Base-by-base conservation (phyloP, 2,329 filamentous ascomycete species). In the Calycina herbarum region DNA sequence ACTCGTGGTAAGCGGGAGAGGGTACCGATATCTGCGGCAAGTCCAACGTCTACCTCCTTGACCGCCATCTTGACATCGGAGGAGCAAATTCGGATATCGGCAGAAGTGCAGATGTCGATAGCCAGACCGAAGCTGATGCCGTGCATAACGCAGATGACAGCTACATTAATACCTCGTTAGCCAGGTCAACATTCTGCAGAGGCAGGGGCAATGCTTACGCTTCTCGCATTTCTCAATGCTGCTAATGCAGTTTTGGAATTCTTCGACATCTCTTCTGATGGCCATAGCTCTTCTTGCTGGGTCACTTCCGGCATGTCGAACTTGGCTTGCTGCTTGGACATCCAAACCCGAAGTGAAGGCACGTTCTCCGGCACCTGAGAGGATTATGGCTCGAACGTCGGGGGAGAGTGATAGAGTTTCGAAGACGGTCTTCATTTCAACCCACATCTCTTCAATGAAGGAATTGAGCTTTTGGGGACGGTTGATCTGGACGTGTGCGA, bases 401-500 rank as follows among this genome's bases (percentile, higher is more conserved):
- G 89, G 81, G 78, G 94, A 90, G 67, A 80, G 76, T 54, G 91
- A 94, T 67, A 97, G 86, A 67, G 85, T 83, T 64, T 81, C 78
- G 81, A 98, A 95, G 71, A 96, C 82, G 13, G 78, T 74, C 64
- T 88, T 86, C 69, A 97, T 83, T 80, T 96, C 93, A 62, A 89
- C 81, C 93, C 94, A 97, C 88, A 97, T 94, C 63, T 86, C 81
- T 76, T 92, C 88, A 70, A 87, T 85, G 78, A 97, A 97, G 69
- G 94, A 88, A 78, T 98, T 98, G 77, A 97, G 82, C 81, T 96
- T 97, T 70, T 86, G 79, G 1, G 94, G 87, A 1, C 94, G 86
- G 81, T 96, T 94, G 79, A 96, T 96, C 79, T 97, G 90, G 66
- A 98, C 90, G 77, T 96, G 92, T n/a, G 89, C 91, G 59, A 97